Base-by-base conservation (phyloP, 805 yeast genomes). In the Wickerhamomyces rabaulensis region DNA sequence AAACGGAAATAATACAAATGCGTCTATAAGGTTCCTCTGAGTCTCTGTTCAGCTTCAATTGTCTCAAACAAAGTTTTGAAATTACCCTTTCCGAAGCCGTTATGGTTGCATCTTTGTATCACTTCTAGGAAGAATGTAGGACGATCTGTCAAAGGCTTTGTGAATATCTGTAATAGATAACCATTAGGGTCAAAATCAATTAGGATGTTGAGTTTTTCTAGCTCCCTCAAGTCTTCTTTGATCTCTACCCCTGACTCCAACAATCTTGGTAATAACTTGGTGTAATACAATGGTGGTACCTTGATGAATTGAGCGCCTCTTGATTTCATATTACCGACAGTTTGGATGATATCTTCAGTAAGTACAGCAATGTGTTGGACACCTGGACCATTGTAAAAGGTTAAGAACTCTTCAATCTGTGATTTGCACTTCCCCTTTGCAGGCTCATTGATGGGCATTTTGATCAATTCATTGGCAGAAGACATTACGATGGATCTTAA, bases 41-140 rank as follows among this genome's bases (percentile, higher is more conserved):
- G 58, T 47, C 62, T 71, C 61, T 88, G 96, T 53, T 87, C 91
- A n/a, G 73, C 73, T 62, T 88, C 96, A 47, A 88, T 80, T 7
- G 85, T 78, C 59, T 87, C 91, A 59, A 86, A 88, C 35, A 89
- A 67, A 0, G 94, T 86, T 61, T 80, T 84, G 68, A 88, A 88
- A 50, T 90, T 88, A 2, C 96, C 96, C 42, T 89, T 89, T 1
- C 96, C 96, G 65, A 88, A 88, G 0, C 96, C 96, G 50, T 82
- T 75, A 61, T 86, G 91, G 57, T 86, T 84, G 55, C 75, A 71
- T 50, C 96, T 74, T 65, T 88, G 94, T 51, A 88, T 88, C 21
- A 88, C 75, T 62, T 88, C 96, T 52, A 88, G 69, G 60, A 88
- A 88, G 40, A 87, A 71, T 0, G 95, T 87, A 25, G 96, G 96